Base-by-base conservation (phyloP, 2,329 filamentous ascomycete genomes). In the Akanthomyces uredinophilus region DNA sequence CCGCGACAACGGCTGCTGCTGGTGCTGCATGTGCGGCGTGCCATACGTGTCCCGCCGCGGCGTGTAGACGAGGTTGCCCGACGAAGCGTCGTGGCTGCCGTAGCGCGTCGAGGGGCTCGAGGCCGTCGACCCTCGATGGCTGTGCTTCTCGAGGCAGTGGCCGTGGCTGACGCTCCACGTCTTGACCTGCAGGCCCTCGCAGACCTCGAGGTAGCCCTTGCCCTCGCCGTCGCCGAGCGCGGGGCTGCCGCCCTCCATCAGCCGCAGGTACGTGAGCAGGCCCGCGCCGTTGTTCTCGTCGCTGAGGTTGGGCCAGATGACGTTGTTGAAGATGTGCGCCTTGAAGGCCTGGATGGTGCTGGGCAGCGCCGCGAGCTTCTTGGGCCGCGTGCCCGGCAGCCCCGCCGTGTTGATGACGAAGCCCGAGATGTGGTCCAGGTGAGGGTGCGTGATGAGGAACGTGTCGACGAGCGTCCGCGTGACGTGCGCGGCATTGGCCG, bases 291-390 rank as follows among this genome's bases (percentile, higher is more conserved):
- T 92, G 72, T 96, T 95, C 76, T 99, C 95, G 70, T 99, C 94
- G 0, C 92, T 96, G 44, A 99, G 78, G 68, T 99, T 99, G 0
- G 95, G 95, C 95, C 95, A 99, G 60, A 98, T 96, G 63, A 96
- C 80, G 70, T 97, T 96, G 75, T 99, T 99, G 79, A 99, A 99
- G 64, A 99, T 91, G 75, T 99, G 93, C 0, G 82, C 87, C 73
- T 96, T 98, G 75, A 99, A 88, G 0, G 94, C 93, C 51, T 91
- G 83, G 57, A 99, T 93, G n/a, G 94, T 96, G 32, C 87, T 88
- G 0, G 93, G 92, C 4, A 98, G 78, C 0, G 90, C 94, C 1
- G 94, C 92, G 16, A 99, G 80, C 27, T 89, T 86, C 75, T 98
- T 99, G 0, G 92, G 91, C 32, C 88, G 86, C 2, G 89, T 85